Conservation (phyloP, 192 early-diverging fungal species). For the Coemansia sp. region DNA sequence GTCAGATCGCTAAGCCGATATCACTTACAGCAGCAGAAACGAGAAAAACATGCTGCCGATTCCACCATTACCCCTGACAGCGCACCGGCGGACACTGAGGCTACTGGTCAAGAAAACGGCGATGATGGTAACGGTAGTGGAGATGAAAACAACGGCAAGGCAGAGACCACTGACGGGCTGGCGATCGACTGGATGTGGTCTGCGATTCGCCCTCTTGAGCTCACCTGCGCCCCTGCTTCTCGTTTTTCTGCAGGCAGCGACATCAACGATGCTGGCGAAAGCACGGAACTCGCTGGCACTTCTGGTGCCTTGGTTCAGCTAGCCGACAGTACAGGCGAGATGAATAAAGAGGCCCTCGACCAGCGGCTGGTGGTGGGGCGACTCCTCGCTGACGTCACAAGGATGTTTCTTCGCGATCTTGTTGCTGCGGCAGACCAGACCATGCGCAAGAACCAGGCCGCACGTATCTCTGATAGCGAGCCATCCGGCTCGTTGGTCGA, state of each 20-base stretch:
- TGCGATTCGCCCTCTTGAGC: conserved; percentile 41
- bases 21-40: conserved; percentile 21
- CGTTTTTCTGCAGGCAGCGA: conserved; percentile 22
- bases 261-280: neutral
- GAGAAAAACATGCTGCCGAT: neutral
- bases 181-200: conserved; percentile 52
- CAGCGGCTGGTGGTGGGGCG: conserved; percentile 48
- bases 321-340: conserved; percentile 35
- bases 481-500: neutral
- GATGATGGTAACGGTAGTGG: neutral
- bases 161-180: conserved; percentile 9
- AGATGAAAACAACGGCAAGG: neutral
- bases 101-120: neutral
- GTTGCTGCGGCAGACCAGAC: conserved; percentile 27
- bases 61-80: neutral
- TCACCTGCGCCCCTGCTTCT: conserved; percentile 42
- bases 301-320: conserved; percentile 24
- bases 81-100: neutral
- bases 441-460: conserved; percentile 36
- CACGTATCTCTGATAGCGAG: neutral
- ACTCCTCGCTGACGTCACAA: conserved; percentile 40
- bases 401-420: conserved; percentile 48
- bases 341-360: conserved; percentile 34
- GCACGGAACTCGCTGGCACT: neutral
- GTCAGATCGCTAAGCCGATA: conserved; percentile 19